Percentiles rank a stretch among this genome's conserved stretches.
Evolutionary conservation across 2,329 filamentous ascomycete species (phyloP).

Genomic region (Colletotrichum euphorbiae): DNA sequence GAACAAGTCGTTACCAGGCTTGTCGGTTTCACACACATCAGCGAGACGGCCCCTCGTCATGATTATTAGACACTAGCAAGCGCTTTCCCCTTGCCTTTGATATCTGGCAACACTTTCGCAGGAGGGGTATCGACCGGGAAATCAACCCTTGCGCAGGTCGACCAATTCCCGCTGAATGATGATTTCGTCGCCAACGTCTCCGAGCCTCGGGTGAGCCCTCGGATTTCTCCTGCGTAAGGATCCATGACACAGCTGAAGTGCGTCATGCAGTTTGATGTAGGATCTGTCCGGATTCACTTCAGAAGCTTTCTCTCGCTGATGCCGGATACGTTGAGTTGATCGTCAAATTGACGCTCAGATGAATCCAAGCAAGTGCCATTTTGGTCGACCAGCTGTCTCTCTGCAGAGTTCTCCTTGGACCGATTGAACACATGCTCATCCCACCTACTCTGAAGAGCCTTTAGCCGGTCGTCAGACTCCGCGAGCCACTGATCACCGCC

Average conservation of each 20-base stretch:
- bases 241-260: constrained; percentile 71
- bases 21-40: no score
- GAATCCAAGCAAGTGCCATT: constrained; percentile 35
- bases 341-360: constrained; percentile 40
- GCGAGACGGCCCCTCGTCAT: no score
- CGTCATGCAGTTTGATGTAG: constrained; percentile 67
- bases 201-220: constrained; percentile 51
- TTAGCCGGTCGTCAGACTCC: constrained; percentile 43
- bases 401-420: background rate
- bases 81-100: no score
- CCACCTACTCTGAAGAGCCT: constrained; percentile 36
- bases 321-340: constrained; percentile 2
- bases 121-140: no score
- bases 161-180: no score
- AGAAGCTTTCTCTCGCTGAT: constrained; percentile 51
- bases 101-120: no score
- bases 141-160: no score
- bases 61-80: no score
- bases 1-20: no score
- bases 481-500: constrained; percentile 44
- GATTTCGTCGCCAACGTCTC: background rate
- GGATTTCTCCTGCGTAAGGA: constrained; percentile 58
- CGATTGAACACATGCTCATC: constrained; percentile 12
- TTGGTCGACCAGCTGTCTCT: background rate
- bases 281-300: constrained; percentile 62